phyloP scores from a whole-genome alignment of 257 asterid species.

The Perilla frutescens region DNA sequence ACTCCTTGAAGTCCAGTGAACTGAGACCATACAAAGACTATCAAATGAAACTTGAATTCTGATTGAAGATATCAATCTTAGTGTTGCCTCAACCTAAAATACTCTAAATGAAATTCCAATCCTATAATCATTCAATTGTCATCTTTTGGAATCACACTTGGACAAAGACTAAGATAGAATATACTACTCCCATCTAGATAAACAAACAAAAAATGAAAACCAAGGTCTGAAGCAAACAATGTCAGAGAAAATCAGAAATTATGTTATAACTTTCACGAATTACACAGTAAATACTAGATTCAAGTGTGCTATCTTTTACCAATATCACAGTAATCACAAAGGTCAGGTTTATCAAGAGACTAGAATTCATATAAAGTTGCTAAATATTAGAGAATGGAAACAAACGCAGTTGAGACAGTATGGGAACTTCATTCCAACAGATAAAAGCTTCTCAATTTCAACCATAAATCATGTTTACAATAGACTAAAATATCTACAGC shows the following conservation, averaged over 20 bases:
- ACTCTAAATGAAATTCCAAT: not conserved
- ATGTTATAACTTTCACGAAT: too few species aligned
- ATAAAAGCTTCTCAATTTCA: conserved; percentile 25
- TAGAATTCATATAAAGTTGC: not conserved
- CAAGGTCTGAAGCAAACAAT: not conserved
- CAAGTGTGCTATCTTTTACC: not conserved
- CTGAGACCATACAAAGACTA: conserved; percentile 17
- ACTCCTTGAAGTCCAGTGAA: conserved; percentile 19
- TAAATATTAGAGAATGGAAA: not conserved
- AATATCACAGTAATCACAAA: not conserved
- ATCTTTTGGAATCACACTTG: conserved; percentile 5
- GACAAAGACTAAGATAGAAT: not conserved
- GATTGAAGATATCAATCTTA: conserved; percentile 4
- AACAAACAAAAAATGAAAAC: conserved; percentile 3
- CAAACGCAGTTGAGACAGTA: not conserved
- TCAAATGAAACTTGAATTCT: conserved; percentile 14
- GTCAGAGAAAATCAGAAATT: not conserved
- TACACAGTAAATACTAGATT: too few species aligned
- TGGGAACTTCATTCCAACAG: not conserved
- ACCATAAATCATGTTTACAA: not conserved
- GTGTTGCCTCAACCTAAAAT: not conserved
- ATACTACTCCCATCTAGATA: not conserved
- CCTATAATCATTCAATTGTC: not conserved
- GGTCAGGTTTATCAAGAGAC: not conserved
- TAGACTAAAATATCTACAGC: conserved; percentile 10